These are phyloP conservation scores for Cadophora luteo-olivacea DNA, from an alignment of 2,329 filamentous ascomycete genomes.

Conservation along the genomic window DNA sequence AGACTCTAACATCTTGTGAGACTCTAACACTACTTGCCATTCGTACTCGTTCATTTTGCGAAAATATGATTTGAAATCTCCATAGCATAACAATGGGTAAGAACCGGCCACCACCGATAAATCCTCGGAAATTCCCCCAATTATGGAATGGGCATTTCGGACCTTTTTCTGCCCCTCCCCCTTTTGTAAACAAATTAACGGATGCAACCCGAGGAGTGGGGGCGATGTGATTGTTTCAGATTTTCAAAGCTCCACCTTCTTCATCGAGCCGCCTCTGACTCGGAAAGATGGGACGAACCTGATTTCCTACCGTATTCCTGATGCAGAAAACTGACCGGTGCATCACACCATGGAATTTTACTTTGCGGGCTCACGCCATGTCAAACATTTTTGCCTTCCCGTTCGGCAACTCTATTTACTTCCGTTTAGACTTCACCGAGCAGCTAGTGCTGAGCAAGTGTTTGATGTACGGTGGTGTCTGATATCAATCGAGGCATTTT, in stretches of 20 bases:
- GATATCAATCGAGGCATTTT: too few species aligned
- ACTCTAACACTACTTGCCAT: too few species aligned
- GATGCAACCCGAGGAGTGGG: background rate
- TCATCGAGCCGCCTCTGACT: background rate
- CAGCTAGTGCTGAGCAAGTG: background rate
- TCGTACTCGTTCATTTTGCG: background rate
- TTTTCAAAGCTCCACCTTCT: background rate
- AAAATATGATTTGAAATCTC: background rate
- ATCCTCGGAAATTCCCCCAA: background rate
- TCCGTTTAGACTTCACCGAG: background rate
- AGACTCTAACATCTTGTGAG: too few species aligned
- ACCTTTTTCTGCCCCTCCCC: background rate
- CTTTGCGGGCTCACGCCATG: background rate
- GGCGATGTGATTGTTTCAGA: background rate
- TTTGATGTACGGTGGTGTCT: too few species aligned
- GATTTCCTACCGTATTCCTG: background rate
- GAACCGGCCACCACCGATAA: background rate
- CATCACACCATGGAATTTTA: background rate
- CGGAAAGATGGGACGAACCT: slow-evolving; percentile 5
- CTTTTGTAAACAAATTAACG: background rate
- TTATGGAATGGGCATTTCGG: background rate
- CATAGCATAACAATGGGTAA: background rate
- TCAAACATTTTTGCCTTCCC: background rate
- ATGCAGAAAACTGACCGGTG: background rate
- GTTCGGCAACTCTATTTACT: background rate